Percentiles rank a stretch among this genome's conserved stretches.
Evolutionary conservation across 768 basidiomycete genomes (phyloP).

Genomic region (Macrocybe gigantea): DNA sequence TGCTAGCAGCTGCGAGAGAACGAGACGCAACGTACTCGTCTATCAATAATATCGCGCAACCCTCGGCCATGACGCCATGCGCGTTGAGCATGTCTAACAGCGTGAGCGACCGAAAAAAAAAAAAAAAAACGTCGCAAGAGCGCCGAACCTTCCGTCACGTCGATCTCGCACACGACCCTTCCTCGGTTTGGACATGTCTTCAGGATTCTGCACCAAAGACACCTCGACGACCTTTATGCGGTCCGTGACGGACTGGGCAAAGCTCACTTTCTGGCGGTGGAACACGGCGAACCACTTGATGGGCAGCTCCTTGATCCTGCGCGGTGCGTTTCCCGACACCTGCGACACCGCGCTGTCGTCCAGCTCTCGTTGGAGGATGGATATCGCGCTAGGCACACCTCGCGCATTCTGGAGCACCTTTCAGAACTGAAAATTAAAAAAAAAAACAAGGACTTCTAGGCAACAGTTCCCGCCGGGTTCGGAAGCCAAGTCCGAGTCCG

Average conservation of each 20-base stretch:
- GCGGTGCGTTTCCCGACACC: slow-evolving; percentile 31
- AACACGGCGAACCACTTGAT: slow-evolving; percentile 32
- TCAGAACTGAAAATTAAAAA: not conserved
- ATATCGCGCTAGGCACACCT: not conserved
- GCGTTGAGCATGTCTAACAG: slow-evolving; percentile 38
- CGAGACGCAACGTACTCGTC: slow-evolving; percentile 34
- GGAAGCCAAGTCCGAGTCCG: too few relatives aligned
- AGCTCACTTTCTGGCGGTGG: slow-evolving; percentile 19
- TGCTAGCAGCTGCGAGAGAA: not conserved
- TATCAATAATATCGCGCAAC: slow-evolving; percentile 36
- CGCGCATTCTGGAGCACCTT: too few relatives aligned
- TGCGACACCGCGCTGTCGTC: slow-evolving; percentile 14
- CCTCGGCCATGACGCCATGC: slow-evolving; percentile 31
- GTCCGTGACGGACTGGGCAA: slow-evolving; percentile 20
- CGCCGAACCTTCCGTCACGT: slow-evolving; percentile 37
- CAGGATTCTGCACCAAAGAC: slow-evolving; percentile 26
- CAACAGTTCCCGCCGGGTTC: too few relatives aligned
- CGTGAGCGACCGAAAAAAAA: not conserved
- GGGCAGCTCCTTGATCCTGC: slow-evolving; percentile 29
- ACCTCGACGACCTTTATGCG: slow-evolving; percentile 32
- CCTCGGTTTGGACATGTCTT: slow-evolving; percentile 30
- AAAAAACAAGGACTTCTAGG: not conserved
- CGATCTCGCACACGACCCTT: slow-evolving; percentile 33
- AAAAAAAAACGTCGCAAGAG: not conserved
- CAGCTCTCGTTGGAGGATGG: slow-evolving; percentile 16